Conservation (phyloP, 1,284 basidiomycete genomes). For the Pseudozyma thailandica region DNA sequence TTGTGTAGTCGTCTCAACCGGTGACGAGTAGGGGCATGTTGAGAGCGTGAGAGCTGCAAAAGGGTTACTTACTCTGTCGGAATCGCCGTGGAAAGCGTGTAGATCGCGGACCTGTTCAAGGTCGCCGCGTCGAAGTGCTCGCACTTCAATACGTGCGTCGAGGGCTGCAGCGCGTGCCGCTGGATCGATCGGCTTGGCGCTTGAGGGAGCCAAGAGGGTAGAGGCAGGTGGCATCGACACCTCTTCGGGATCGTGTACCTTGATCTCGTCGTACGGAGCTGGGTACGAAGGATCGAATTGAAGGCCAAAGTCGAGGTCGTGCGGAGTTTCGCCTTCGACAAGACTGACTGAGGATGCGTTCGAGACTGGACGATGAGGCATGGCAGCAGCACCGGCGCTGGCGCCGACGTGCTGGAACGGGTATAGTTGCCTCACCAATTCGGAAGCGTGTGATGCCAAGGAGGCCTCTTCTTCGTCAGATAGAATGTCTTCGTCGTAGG, state of each 20-base stretch:
- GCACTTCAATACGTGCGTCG: conserved; percentile 58
- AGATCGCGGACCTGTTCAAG: conserved; percentile 63
- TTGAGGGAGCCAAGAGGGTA: conserved; percentile 11
- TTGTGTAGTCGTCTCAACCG: conserved; percentile 31
- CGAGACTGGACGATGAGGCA: conserved; percentile 47
- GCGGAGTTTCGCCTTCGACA: conserved; percentile 45
- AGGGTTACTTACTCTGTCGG: conserved; percentile 56
- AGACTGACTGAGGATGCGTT: conserved; percentile 48
- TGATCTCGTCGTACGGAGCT: conserved; percentile 19
- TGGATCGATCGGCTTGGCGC: conserved; percentile 36
- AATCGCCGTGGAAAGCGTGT: conserved; percentile 61
- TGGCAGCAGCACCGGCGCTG: not conserved
- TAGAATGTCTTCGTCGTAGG: conserved; percentile 49
- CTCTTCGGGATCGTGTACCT: conserved; percentile 23
- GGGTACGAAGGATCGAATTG: conserved; percentile 20
- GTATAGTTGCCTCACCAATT: conserved; percentile 32
- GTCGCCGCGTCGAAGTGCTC: conserved; percentile 51
- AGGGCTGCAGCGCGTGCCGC: conserved; percentile 56
- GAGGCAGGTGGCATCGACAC: conserved; percentile 23
- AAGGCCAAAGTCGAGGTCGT: conserved; percentile 45
- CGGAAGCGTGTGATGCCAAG: conserved; percentile 24
- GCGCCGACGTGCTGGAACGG: conserved; percentile 26
- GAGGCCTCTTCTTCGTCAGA: conserved; percentile 24
- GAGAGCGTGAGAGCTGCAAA: conserved; percentile 18
- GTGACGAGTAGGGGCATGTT: conserved; percentile 22